Percentiles rank a stretch among this genome's conserved stretches.
Evolutionary conservation across 768 basidiomycete genomes (phyloP).

Genomic region (Termitomyces sp.): DNA sequence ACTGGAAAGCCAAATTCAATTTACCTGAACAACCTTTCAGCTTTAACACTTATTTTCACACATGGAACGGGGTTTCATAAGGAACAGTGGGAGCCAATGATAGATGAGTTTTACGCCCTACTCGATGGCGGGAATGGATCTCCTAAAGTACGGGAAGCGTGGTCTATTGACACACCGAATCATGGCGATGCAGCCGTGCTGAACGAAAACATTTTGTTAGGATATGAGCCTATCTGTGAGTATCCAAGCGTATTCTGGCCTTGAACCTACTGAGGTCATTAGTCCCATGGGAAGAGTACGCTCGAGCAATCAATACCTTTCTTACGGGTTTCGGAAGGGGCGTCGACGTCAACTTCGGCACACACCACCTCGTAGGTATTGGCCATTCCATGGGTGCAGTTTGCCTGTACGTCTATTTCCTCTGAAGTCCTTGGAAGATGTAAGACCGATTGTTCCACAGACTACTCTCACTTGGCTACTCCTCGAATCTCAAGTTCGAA

Average conservation of each 20-base stretch:
- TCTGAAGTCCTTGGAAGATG: too few species aligned
- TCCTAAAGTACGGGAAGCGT: too few species aligned
- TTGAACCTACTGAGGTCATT: not conserved
- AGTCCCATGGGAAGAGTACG: constrained; percentile 55
- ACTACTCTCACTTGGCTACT: too few species aligned
- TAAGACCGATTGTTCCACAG: too few species aligned
- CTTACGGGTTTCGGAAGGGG: constrained; percentile 39
- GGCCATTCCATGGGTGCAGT: too few species aligned
- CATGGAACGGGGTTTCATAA: constrained; percentile 55
- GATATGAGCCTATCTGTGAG: too few species aligned
- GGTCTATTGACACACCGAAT: too few species aligned
- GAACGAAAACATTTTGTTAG: constrained; percentile 38
- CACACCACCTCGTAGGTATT: too few species aligned
- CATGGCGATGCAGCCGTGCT: constrained; percentile 47
- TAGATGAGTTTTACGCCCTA: constrained; percentile 37
- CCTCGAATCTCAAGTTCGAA: too few species aligned
- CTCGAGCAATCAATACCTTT: constrained; percentile 39
- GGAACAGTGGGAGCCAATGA: constrained; percentile 53
- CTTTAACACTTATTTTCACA: constrained; percentile 41
- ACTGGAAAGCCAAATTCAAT: constrained; percentile 33
- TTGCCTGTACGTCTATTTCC: too few species aligned
- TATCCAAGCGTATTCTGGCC: too few species aligned
- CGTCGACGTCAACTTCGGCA: too few species aligned
- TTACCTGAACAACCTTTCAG: constrained; percentile 28
- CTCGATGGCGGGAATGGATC: constrained; percentile 12